Conservation (phyloP, 495 filamentous ascomycete species). For the Tuber microsphaerosporum region DNA sequence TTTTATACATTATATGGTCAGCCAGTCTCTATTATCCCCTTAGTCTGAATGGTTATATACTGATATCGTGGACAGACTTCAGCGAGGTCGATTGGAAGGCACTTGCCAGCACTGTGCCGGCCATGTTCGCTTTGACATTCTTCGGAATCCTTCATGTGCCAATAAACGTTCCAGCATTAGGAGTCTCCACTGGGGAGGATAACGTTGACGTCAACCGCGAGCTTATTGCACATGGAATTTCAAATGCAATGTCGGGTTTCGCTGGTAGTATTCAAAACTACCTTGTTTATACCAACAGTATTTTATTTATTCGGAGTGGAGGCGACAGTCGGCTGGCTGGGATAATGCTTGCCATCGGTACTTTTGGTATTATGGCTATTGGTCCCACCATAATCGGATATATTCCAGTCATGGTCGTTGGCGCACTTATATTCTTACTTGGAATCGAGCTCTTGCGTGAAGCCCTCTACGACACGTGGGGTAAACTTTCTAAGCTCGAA, state of each 20-base stretch:
- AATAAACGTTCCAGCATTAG: conserved; percentile 91
- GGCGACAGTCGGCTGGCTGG: conserved; percentile 81
- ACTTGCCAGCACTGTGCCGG: conserved; percentile 70
- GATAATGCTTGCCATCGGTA: conserved; percentile 72
- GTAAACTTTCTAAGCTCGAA: conserved; percentile 74
- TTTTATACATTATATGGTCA: conserved; percentile 91
- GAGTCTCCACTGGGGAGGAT: conserved; percentile 81
- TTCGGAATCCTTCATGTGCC: conserved; percentile 95
- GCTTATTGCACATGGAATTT: conserved; percentile 84
- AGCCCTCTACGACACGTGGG: conserved; percentile 78
- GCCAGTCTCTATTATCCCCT: conserved; percentile 28
- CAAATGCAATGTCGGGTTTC: conserved; percentile 80
- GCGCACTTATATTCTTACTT: conserved; percentile 84
- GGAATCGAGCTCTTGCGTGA: conserved; percentile 85
- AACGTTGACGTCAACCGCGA: conserved; percentile 85
- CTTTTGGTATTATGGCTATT: conserved; percentile 69
- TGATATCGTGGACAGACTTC: conserved; percentile 52
- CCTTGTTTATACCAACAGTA: conserved; percentile 89
- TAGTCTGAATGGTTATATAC: conserved; percentile 27
- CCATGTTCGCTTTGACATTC: conserved; percentile 96
- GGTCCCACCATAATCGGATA: conserved; percentile 84
- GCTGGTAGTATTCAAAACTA: conserved; percentile 95
- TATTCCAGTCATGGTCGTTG: conserved; percentile 95
- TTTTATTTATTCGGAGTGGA: conserved; percentile 88
- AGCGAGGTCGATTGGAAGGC: conserved; percentile 70